Conservation (phyloP, 1,284 basidiomycete species). For the Sanghuangporus sanghuang region DNA sequence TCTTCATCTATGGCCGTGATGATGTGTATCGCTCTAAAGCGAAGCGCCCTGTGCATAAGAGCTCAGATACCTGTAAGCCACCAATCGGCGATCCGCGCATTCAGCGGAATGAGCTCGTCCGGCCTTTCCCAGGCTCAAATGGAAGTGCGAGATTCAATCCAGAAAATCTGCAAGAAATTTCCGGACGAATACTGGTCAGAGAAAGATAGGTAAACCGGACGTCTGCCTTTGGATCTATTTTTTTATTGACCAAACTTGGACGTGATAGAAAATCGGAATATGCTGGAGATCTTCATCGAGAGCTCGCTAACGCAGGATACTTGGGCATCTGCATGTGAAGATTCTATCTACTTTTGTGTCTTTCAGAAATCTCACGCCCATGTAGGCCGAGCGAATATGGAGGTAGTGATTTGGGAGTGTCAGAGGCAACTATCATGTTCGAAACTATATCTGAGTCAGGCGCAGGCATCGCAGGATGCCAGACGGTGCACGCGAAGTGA, state of each 20-base stretch:
- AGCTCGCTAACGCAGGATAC: conserved; percentile 19
- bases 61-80: too few species aligned
- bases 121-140: conserved; percentile 19
- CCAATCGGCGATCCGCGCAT: neutral
- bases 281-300: conserved; percentile 20
- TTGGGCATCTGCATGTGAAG: conserved; percentile 20
- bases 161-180: conserved; percentile 19
- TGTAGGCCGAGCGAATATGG: conserved; percentile 22
- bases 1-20: too few species aligned
- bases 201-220: conserved; percentile 16
- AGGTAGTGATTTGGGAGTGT: conserved; percentile 30
- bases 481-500: conserved; percentile 24
- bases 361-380: neutral
- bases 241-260: neutral
- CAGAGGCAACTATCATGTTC: conserved; percentile 33
- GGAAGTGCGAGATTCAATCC: conserved; percentile 19
- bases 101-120: conserved; percentile 19
- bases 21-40: too few species aligned
- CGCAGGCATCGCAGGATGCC: conserved; percentile 26
- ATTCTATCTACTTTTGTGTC: neutral
- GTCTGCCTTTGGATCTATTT: neutral
- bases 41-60: too few species aligned
- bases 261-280: conserved; percentile 17
- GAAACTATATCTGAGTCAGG: conserved; percentile 33
- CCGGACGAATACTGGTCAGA: conserved; percentile 22